These are phyloP conservation scores for Colletotrichum higginsianum DNA, from an alignment of 2,329 filamentous ascomycete species.

Conservation along the genomic window DNA sequence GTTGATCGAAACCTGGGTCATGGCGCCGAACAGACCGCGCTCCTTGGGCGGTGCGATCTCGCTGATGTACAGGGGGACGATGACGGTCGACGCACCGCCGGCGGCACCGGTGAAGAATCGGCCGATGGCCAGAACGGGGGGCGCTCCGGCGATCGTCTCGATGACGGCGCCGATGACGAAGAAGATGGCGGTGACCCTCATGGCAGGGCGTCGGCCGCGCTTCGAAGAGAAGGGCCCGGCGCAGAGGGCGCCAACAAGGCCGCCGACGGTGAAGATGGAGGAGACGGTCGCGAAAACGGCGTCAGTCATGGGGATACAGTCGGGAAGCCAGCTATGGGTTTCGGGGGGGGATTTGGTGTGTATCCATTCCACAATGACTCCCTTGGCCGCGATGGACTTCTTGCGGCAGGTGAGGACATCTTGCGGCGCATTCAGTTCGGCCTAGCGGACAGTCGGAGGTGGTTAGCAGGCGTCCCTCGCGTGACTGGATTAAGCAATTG, in stretches of 20 bases:
- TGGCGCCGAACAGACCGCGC: conserved; percentile 83
- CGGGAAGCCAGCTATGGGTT: conserved; percentile 64
- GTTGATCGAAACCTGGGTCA: conserved; percentile 96
- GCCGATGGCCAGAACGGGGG: conserved; percentile 79
- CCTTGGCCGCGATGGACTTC: conserved; percentile 55
- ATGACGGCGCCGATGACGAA: conserved; percentile 83
- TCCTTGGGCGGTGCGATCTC: conserved; percentile 85
- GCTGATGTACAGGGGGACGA: conserved; percentile 94
- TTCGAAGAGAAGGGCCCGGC: conserved; percentile 85
- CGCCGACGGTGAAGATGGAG: conserved; percentile 92
- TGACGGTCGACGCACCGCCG: conserved; percentile 90
- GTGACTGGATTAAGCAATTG: conserved; percentile 17
- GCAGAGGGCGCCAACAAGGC: conserved; percentile 84
- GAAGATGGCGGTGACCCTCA: conserved; percentile 83
- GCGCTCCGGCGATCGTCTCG: conserved; percentile 79
- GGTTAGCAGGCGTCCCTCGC: conserved; percentile 1
- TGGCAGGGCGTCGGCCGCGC: conserved; percentile 81
- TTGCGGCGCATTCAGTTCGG: conserved; percentile 95
- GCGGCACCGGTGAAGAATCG: conserved; percentile 86
- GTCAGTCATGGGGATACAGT: conserved; percentile 91
- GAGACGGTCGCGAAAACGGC: conserved; percentile 88
- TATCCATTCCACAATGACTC: conserved; percentile 48
- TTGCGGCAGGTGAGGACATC: conserved; percentile 91
- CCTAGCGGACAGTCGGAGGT: conserved; percentile 63
- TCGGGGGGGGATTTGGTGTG: conserved; percentile 46